A percentile compares a stretch with the other conserved stretches of the same genome.
Conservation (phyloP, 2,329 filamentous ascomycete genomes). For the Paraphaeosphaeria minitans region DNA sequence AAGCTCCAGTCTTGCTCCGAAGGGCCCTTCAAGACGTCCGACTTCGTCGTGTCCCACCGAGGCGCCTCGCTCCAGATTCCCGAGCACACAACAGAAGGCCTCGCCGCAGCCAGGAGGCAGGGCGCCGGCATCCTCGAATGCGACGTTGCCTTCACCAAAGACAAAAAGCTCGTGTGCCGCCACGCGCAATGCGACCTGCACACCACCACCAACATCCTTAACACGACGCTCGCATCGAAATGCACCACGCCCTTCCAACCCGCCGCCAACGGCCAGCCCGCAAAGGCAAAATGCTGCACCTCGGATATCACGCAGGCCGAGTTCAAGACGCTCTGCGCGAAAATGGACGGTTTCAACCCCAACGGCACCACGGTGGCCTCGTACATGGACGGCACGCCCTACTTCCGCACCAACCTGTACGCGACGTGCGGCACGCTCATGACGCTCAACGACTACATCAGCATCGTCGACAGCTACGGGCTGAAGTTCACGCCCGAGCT, state of each 20-base stretch:
- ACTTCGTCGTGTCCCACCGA: constrained; percentile 45
- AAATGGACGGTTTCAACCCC: constrained; percentile 67
- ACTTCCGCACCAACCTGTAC: constrained; percentile 70
- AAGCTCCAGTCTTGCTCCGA: constrained; percentile 47
- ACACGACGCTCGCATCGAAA: constrained; percentile 40
- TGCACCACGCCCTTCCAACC: constrained; percentile 46
- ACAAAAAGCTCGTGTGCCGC: constrained; percentile 46
- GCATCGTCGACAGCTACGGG: constrained; percentile 61
- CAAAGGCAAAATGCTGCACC: constrained; percentile 71
- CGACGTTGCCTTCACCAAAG: constrained; percentile 46
- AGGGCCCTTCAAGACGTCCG: constrained; percentile 39
- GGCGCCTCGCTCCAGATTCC: constrained; percentile 45
- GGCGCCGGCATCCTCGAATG: constrained; percentile 47
- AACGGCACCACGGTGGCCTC: constrained; percentile 62
- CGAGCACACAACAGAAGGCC: constrained; percentile 40
- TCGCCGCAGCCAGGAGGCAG: constrained; percentile 40
- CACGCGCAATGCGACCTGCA: constrained; percentile 47
- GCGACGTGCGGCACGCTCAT: constrained; percentile 66
- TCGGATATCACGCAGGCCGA: constrained; percentile 71
- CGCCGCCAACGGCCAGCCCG: constrained; percentile 47
- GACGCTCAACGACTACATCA: constrained; percentile 66
- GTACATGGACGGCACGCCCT: constrained; percentile 64
- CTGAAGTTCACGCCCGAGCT: constrained; percentile 59
- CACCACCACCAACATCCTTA: constrained; percentile 47
- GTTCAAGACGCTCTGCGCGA: constrained; percentile 70